Evolutionary conservation across 495 filamentous ascomycete genomes (phyloP), one percentile per base, ranked within the genome.

Genomic region (Gamarada debralockiae): DNA sequence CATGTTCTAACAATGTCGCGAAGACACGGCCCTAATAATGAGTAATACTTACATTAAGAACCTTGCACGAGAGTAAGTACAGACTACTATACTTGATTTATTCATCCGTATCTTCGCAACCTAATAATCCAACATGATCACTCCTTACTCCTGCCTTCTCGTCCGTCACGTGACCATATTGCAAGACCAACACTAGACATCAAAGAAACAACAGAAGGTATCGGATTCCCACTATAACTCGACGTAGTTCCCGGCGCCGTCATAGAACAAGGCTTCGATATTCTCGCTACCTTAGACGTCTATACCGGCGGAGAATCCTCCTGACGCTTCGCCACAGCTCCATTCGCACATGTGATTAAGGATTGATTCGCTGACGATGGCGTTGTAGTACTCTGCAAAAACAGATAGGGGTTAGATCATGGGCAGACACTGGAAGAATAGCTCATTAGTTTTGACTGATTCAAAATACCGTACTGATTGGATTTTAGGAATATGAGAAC

Each of bases 151-250:
- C n/a, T n/a, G n/a, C n/a, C n/a, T n/a, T n/a, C n/a, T n/a, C n/a
- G n/a, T n/a, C n/a, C n/a, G n/a, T n/a, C n/a, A n/a, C n/a, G n/a
- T n/a, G n/a, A n/a, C n/a, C n/a, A n/a, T n/a, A n/a, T n/a, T 65
- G 48, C 71, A 73, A 21, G 70, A 73, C 66, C 68, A 73, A 12
- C 66, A 70, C 12, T 57, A 62, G 24, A 59, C 54, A 46, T 70
- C 27, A 29, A 10, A 29, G 27, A 71, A 42, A 67, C 61, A 49
- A 57, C 69, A 53, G 70, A 73, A 22, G 70, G 66, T 68, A 69
- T 70, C 7, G 67, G 67, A 47, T 62, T 62, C 22, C 72, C 72
- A 46, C 70, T 69, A 55, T 69, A 72, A 3, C 70, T 67, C 25
- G 61, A 45, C 21, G 64, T 68, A 27, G 67, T 65, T 45, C 68